Conservation (phyloP, 2,329 filamentous ascomycete genomes). For the Gaeumannomyces sp. region DNA sequence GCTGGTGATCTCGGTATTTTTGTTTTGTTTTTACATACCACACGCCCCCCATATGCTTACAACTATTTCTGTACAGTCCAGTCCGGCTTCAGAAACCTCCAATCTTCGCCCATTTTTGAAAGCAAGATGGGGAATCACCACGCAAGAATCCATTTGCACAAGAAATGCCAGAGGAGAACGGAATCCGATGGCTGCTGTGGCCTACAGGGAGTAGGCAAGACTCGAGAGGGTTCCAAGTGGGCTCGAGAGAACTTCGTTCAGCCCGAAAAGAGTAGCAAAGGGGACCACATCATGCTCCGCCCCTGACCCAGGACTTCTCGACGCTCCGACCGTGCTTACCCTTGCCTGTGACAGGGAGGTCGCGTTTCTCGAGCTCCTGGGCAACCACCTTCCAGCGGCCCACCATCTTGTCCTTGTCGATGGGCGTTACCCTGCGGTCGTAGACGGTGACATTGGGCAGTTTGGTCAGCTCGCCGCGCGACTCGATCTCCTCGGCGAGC, state of each 20-base stretch:
- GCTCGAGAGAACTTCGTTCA: neutral
- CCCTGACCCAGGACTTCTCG: slow-evolving; percentile 12
- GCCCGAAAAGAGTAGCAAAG: neutral
- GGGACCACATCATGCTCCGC: neutral
- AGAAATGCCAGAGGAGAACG: neutral
- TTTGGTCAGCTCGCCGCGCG: slow-evolving; percentile 37
- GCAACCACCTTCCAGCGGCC: slow-evolving; percentile 33
- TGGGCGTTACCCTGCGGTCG: slow-evolving; percentile 57
- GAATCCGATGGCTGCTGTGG: neutral
- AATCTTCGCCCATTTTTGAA: neutral
- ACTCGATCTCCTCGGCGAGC: slow-evolving; percentile 54
- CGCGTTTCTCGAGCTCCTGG: slow-evolving; percentile 24
- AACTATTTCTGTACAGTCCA: neutral
- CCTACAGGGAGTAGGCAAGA: neutral
- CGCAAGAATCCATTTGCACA: neutral
- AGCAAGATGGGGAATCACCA: neutral
- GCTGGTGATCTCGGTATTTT: neutral
- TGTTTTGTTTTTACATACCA: neutral
- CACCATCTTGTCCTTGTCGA: slow-evolving; percentile 60
- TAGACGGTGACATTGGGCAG: slow-evolving; percentile 68
- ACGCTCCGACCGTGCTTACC: slow-evolving; percentile 16
- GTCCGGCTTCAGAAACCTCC: neutral
- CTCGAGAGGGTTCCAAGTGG: too few species aligned
- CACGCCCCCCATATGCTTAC: neutral
- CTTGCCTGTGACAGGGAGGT: slow-evolving; percentile 23